These are phyloP conservation scores for Hyaloscypha bicolor DNA, from an alignment of 495 filamentous ascomycete genomes.

Conservation along the genomic window DNA sequence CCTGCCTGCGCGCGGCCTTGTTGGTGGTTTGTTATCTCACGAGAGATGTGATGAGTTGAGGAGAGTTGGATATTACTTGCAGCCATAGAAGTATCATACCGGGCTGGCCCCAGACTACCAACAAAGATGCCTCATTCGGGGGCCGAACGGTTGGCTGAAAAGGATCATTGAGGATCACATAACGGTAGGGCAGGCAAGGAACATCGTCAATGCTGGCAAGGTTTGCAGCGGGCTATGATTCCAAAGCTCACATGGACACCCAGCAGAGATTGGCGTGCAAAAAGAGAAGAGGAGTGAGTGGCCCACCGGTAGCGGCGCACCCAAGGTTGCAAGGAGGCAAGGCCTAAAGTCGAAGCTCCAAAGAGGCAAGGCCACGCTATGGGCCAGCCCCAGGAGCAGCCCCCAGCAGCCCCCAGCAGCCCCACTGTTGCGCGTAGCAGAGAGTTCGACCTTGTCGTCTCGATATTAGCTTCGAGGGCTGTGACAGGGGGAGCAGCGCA, in stretches of 20 bases:
- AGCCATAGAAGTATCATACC: slow-evolving; percentile 13
- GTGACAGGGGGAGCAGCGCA: slow-evolving; percentile 11
- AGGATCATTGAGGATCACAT: slow-evolving; percentile 20
- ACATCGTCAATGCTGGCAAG: slow-evolving; percentile 25
- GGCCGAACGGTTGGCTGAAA: slow-evolving; percentile 16
- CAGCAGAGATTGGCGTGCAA: slow-evolving; percentile 21
- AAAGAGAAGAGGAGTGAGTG: slow-evolving; percentile 16
- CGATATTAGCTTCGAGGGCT: slow-evolving; percentile 18
- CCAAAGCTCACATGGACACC: slow-evolving; percentile 27
- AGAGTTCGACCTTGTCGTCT: not conserved
- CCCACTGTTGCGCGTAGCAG: slow-evolving; percentile 13
- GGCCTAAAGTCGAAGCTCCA: slow-evolving; percentile 14
- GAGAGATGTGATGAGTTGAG: slow-evolving; percentile 27
- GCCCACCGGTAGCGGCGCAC: slow-evolving; percentile 15
- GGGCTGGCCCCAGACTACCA: slow-evolving; percentile 18
- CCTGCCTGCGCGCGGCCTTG: slow-evolving; percentile 26
- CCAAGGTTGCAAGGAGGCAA: slow-evolving; percentile 15
- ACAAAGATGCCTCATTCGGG: slow-evolving; percentile 15
- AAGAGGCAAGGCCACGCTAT: slow-evolving; percentile 17
- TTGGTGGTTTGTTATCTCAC: slow-evolving; percentile 29
- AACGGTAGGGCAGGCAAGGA: slow-evolving; percentile 25
- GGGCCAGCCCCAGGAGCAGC: not conserved
- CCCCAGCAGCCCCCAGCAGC: not conserved
- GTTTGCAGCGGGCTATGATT: slow-evolving; percentile 21
- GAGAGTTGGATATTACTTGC: slow-evolving; percentile 18